phyloP scores from a whole-genome alignment of 345 rosid genomes.

The Eucalyptus erythrocorys region DNA sequence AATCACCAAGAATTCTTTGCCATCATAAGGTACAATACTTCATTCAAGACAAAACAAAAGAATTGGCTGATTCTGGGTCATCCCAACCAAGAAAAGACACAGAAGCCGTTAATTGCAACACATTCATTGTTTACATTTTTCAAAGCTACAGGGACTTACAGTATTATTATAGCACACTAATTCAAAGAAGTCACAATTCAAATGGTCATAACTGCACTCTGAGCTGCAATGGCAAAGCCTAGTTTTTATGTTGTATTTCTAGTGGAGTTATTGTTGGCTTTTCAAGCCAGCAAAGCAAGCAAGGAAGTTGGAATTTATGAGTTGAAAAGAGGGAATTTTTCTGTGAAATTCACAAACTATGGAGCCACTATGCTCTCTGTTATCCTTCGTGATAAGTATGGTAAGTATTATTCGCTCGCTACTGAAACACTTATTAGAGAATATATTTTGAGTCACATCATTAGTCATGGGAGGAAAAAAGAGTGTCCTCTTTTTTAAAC shows the following conservation, averaged over 20 bases:
- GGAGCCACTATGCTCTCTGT: slow-evolving; percentile 58
- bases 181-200: neutral
- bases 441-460: neutral
- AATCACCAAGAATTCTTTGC: neutral
- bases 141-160: neutral
- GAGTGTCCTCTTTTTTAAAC: no score
- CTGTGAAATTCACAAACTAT: slow-evolving; percentile 40
- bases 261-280: neutral
- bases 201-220: neutral
- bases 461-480: neutral
- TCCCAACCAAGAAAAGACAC: neutral
- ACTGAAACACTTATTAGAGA: neutral
- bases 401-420: neutral
- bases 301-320: slow-evolving; percentile 9
- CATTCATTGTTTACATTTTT: neutral
- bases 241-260: neutral
- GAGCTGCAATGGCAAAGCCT: neutral
- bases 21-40: neutral
- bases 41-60: neutral
- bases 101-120: neutral
- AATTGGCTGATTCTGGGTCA: neutral
- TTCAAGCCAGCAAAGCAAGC: neutral
- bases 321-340: slow-evolving; percentile 23
- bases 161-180: neutral
- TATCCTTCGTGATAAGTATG: slow-evolving; percentile 44